Percentiles rank a stretch among this genome's conserved stretches.
These are phyloP conservation scores for Pleurotus eryngii DNA, from an alignment of 768 basidiomycete species.

Conservation along the genomic window DNA sequence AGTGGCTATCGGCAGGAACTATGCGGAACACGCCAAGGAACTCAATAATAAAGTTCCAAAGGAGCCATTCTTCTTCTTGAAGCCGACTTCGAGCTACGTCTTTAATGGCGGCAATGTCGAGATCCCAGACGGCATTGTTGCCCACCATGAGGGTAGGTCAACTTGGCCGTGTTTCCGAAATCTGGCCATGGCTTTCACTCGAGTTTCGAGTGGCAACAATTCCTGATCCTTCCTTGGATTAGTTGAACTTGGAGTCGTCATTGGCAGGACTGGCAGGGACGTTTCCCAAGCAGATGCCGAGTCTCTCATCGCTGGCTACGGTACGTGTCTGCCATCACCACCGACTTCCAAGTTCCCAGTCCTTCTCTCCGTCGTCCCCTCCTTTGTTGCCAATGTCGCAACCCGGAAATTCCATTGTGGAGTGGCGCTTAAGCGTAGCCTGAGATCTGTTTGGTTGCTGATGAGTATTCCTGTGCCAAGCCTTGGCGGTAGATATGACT, in stretches of 20 bases:
- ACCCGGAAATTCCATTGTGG: too few species aligned
- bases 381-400: background rate
- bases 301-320: conserved; percentile 87
- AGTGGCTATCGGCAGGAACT: conserved; percentile 95
- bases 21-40: conserved; percentile 88
- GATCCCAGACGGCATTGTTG: conserved; percentile 78
- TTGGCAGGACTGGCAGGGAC: conserved; percentile 83
- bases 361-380: too few species aligned
- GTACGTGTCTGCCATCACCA: conserved; percentile 38
- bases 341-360: background rate
- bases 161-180: background rate
- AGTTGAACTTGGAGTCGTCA: conserved; percentile 98
- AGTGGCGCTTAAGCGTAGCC: too few species aligned
- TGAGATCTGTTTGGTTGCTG: conserved; percentile 1
- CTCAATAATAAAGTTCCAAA: conserved; percentile 84
- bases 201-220: background rate
- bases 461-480: conserved; percentile 34
- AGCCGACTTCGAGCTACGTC: conserved; percentile 91
- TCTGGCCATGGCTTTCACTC: background rate
- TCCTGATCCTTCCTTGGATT: conserved; percentile 6
- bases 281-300: conserved; percentile 71
- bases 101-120: conserved; percentile 75
- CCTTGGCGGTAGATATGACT: conserved; percentile 94
- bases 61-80: conserved; percentile 98
- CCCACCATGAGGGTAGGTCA: conserved; percentile 84